These are phyloP conservation scores for Theileria orientalis DNA, from an alignment of 169 alveolate genomes.

Conservation along the genomic window DNA sequence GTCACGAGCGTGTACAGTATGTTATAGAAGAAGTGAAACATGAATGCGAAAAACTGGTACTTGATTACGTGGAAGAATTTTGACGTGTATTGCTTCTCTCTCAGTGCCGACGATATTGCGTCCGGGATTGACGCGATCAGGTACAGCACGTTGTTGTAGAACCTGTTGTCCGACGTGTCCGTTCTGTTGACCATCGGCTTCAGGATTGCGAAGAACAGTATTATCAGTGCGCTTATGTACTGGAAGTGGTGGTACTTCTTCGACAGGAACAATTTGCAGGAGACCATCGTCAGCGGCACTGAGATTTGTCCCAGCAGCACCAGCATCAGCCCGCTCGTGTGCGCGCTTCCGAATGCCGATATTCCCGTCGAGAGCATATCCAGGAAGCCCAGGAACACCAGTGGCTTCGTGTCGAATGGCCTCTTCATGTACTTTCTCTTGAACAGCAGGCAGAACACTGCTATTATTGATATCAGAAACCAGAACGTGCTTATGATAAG, in stretches of 20 bases:
- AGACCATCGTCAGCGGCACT: constrained; percentile 60
- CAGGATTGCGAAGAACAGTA: constrained; percentile 28
- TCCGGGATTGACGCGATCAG: constrained; percentile 46
- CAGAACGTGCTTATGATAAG: constrained; percentile 13
- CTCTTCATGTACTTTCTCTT: constrained; percentile 43
- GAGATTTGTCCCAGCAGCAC: constrained; percentile 51
- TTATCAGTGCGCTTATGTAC: constrained; percentile 40
- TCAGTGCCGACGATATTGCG: constrained; percentile 52
- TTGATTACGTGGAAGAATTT: constrained; percentile 48
- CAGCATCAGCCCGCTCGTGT: constrained; percentile 61
- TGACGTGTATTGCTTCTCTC: constrained; percentile 53
- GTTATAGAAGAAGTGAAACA: constrained; percentile 27
- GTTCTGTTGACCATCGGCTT: constrained; percentile 29
- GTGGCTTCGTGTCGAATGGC: constrained; percentile 38
- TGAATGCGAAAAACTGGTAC: constrained; percentile 36
- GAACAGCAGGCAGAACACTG: constrained; percentile 3
- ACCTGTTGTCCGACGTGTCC: constrained; percentile 21
- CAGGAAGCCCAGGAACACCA: constrained; percentile 22
- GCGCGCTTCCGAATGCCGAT: constrained; percentile 53
- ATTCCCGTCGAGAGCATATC: constrained; percentile 40
- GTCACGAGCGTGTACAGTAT: constrained; percentile 19
- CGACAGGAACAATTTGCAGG: constrained; percentile 45
- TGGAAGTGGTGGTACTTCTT: constrained; percentile 47
- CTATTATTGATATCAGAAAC: constrained; percentile 2
- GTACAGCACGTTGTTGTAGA: constrained; percentile 37